These are phyloP conservation scores for Dalbergia cultrata DNA, from an alignment of 306 rosid species.

Conservation along the genomic window DNA sequence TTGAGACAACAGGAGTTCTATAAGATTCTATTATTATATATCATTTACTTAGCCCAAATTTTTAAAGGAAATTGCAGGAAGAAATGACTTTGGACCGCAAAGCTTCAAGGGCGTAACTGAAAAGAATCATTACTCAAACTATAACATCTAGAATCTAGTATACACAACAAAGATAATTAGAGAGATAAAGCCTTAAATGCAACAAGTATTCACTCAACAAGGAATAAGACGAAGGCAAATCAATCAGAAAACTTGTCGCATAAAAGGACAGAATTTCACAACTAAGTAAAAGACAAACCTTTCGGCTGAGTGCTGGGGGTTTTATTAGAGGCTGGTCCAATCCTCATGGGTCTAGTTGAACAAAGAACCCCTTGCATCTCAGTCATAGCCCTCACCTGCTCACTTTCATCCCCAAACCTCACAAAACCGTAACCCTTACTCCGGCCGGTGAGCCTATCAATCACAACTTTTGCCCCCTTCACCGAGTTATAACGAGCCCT, in stretches of 20 bases:
- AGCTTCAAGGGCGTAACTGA: slow-evolving; percentile 64
- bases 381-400: slow-evolving; percentile 83
- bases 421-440: slow-evolving; percentile 96
- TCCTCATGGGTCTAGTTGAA: slow-evolving; percentile 93
- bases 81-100: slow-evolving; percentile 63
- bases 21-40: slow-evolving; percentile 66
- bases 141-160: slow-evolving; percentile 31
- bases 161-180: slow-evolving; percentile 35
- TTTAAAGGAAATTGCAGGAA: slow-evolving; percentile 67
- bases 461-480: slow-evolving; percentile 95
- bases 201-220: slow-evolving; percentile 23
- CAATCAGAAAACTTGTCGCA: neutral
- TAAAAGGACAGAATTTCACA: neutral
- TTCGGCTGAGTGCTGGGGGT: slow-evolving; percentile 75
- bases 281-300: slow-evolving; percentile 56
- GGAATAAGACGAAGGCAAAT: neutral
- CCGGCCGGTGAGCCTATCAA: slow-evolving; percentile 89
- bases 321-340: slow-evolving; percentile 94
- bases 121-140: slow-evolving; percentile 49
- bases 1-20: slow-evolving; percentile 91
- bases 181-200: neutral
- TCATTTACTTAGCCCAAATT: slow-evolving; percentile 68
- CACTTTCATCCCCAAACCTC: slow-evolving; percentile 85
- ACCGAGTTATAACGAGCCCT: slow-evolving; percentile 65
- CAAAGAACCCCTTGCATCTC: slow-evolving; percentile 96